Evolutionary conservation across 2,329 filamentous ascomycete species (phyloP).

Genomic region (Sclerotinia nivalis): DNA sequence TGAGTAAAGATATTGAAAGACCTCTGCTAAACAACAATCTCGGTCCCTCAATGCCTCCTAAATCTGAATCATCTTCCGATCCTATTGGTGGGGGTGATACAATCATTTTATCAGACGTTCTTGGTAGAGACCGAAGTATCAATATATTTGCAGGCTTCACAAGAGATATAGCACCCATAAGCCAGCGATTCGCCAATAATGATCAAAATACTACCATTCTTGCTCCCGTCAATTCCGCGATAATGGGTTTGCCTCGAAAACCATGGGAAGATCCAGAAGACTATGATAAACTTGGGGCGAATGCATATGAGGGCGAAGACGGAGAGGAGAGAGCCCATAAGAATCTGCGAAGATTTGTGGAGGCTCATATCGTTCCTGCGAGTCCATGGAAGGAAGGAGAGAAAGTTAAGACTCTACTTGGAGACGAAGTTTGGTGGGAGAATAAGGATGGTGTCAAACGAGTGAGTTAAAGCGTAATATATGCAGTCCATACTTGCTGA

Average conservation of each 20-base stretch:
- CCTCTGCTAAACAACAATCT: constrained; percentile 32
- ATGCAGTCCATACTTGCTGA: constrained; percentile 9
- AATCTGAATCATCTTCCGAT: constrained; percentile 30
- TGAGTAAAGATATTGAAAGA: constrained; percentile 25
- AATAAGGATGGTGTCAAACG: constrained; percentile 64
- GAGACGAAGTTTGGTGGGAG: constrained; percentile 80
- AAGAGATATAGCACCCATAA: constrained; percentile 70
- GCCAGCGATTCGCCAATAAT: constrained; percentile 66
- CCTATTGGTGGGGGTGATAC: constrained; percentile 42
- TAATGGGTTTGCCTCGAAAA: constrained; percentile 77
- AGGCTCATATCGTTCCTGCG: constrained; percentile 75
- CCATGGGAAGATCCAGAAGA: constrained; percentile 81
- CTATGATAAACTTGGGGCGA: constrained; percentile 64
- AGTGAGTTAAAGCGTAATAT: constrained; percentile 49
- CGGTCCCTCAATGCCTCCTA: constrained; percentile 35
- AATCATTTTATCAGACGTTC: constrained; percentile 79
- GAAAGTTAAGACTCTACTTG: constrained; percentile 67
- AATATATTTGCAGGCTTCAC: constrained; percentile 83
- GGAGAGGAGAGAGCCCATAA: constrained; percentile 74
- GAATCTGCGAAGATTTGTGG: constrained; percentile 80
- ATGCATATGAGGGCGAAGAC: constrained; percentile 73
- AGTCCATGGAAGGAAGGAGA: constrained; percentile 73
- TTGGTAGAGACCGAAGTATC: constrained; percentile 75
- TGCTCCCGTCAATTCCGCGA: constrained; percentile 80
- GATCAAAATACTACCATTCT: constrained; percentile 77